Conservation (phyloP, 495 filamentous ascomycete species). For the Neurospora sp. region DNA sequence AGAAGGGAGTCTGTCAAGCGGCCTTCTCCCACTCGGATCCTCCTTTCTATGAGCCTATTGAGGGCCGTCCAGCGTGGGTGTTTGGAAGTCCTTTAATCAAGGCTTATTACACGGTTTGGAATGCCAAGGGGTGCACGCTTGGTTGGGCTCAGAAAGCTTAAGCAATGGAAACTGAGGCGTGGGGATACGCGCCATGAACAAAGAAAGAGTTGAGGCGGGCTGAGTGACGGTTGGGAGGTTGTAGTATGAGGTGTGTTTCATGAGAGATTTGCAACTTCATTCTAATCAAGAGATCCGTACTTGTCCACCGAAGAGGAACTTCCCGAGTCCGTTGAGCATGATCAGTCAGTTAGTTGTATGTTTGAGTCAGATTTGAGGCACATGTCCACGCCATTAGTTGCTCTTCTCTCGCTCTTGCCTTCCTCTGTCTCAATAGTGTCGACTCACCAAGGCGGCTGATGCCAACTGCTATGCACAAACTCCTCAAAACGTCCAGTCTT, state of each 20-base stretch:
- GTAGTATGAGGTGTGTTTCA: not conserved
- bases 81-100: constrained; percentile 12
- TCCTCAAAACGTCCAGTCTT: not conserved
- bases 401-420: not conserved
- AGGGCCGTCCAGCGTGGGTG: constrained; percentile 12
- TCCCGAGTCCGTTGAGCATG: not conserved
- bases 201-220: not conserved
- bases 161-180: not conserved
- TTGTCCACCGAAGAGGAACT: not conserved
- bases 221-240: not conserved
- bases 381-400: not conserved
- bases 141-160: not conserved
- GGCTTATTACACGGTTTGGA: constrained; percentile 20
- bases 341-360: not conserved
- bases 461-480: not conserved
- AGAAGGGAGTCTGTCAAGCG: constrained; percentile 16
- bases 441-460: not conserved
- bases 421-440: not conserved
- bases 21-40: constrained; percentile 7
- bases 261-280: not conserved
- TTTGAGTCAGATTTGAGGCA: not conserved
- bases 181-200: not conserved
- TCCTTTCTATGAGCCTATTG: constrained; percentile 7
- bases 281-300: not conserved
- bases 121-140: not conserved